Evolutionary conservation across 306 rosid genomes (phyloP).

Genomic region (Argentina anserina): DNA sequence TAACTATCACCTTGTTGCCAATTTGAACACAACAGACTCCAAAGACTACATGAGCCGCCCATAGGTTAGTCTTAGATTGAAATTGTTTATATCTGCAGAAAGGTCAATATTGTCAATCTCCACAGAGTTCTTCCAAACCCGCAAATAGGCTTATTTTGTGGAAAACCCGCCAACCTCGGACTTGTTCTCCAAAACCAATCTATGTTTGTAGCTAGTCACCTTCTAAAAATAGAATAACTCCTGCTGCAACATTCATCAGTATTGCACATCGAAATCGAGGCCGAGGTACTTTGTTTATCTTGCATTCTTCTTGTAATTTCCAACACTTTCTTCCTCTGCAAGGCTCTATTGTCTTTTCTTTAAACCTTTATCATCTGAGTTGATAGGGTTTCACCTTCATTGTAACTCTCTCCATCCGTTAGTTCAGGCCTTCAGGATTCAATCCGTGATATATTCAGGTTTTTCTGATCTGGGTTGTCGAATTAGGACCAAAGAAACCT

Average conservation of each 20-base stretch:
- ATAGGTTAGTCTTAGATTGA: not conserved
- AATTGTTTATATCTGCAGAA: not conserved
- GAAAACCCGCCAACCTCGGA: constrained; percentile 65
- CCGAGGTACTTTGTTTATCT: constrained; percentile 5
- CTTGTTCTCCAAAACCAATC: constrained; percentile 20
- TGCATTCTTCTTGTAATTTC: not conserved
- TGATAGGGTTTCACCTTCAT: not conserved
- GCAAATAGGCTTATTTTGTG: constrained; percentile 29
- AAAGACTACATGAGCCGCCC: constrained; percentile 12
- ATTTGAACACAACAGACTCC: not conserved
- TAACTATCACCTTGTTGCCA: not conserved
- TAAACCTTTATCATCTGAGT: not conserved
- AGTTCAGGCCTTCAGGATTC: not conserved
- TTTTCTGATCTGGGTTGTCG: constrained; percentile 4
- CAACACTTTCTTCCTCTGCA: constrained; percentile 1
- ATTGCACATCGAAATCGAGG: not conserved
- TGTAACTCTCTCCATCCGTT: not conserved
- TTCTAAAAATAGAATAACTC: constrained; percentile 3
- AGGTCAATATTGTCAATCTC: not conserved
- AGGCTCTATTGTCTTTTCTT: not conserved
- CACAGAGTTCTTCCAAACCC: constrained; percentile 7
- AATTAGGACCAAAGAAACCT: not conserved
- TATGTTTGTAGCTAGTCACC: not conserved
- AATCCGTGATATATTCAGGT: constrained; percentile 1
- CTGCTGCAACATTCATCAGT: not conserved